Evolutionary conservation across 2,329 filamentous ascomycete genomes (phyloP), one percentile per base, ranked within the genome.

Genomic region (Aspergillus spinulosporus): DNA sequence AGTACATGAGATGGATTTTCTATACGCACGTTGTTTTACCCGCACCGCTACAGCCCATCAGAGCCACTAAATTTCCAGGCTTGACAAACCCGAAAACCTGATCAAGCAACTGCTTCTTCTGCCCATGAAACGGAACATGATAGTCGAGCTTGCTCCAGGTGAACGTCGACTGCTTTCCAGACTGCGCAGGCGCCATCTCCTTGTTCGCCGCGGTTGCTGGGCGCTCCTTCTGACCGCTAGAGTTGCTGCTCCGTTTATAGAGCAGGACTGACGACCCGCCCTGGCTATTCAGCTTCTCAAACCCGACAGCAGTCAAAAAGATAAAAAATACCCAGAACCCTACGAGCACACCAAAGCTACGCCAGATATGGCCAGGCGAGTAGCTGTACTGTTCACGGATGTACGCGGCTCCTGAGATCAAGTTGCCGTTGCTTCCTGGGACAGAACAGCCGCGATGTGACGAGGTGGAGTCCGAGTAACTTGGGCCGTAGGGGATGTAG

Each of bases 121-220:
- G 70, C 1, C 73, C 70, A 3, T 78, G 73, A 48, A 74, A 77
- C 3, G 56, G 75, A 59, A 80, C 86, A 60, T 68, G 80, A 68
- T 96, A 96, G 66, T 87, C 89, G 50, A 96, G 84, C 54, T 88
- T 81, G 68, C 92, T 88, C 88, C 90, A 96, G 0, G 91, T 94
- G 54, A 95, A 79, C 2, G 89, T 80, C 39, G 86, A 85, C 59
- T 88, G 84, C 48, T 88, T 87, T 61, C 59, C 86, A 0, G 84
- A 89, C 67, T 88, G 55, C 1, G 58, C 43, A 4, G 69, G 58
- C 0, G 60, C 39, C 1, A 44, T 40, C 6, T 61, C 49, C 2
- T 54, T 55, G 8, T 12, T 39, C 2, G 15, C 15, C 15, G 44
- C 36, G 1, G 57, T 6, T 40, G 11, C 7, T 31, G 34, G 9